Conservation (phyloP, 164 flowering plant species). For the Cinnamomum chago region DNA sequence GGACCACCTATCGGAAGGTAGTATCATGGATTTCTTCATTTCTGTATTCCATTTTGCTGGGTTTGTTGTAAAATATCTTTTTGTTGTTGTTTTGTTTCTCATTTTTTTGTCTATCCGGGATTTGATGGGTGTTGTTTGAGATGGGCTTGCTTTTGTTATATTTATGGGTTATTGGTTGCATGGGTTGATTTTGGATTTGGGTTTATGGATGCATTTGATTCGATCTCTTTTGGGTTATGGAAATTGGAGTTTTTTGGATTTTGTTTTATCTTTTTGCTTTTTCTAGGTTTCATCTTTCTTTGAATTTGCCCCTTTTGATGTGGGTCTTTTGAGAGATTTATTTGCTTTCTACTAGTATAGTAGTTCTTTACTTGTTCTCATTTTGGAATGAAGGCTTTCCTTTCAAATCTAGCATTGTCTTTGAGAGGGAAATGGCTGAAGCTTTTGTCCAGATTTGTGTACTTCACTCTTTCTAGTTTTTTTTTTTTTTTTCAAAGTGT, state of each 20-base stretch:
- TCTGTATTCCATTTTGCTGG: no score
- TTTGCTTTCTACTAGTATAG: background rate
- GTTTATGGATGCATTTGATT: background rate
- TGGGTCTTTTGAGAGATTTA: background rate
- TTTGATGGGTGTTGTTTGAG: background rate
- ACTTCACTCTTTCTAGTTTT: background rate
- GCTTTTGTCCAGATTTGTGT: background rate
- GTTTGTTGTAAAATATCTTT: background rate
- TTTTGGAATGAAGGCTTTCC: background rate
- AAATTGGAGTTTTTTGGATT: background rate
- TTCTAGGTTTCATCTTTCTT: background rate
- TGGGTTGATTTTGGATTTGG: background rate
- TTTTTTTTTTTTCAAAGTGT: no score
- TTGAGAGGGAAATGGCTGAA: background rate
- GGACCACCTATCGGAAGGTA: conserved; percentile 93
- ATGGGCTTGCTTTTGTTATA: background rate
- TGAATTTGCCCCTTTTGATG: background rate
- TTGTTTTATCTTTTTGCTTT: background rate
- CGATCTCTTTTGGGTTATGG: background rate
- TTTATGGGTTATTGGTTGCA: background rate
- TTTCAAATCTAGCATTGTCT: background rate
- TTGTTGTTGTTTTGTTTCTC: background rate
- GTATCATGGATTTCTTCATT: no score
- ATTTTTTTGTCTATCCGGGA: background rate
- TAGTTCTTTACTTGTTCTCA: background rate